Percentiles rank a stretch among this genome's conserved stretches.
Conservation (phyloP, 768 basidiomycete species). For the Cystobasidium onofrii region DNA sequence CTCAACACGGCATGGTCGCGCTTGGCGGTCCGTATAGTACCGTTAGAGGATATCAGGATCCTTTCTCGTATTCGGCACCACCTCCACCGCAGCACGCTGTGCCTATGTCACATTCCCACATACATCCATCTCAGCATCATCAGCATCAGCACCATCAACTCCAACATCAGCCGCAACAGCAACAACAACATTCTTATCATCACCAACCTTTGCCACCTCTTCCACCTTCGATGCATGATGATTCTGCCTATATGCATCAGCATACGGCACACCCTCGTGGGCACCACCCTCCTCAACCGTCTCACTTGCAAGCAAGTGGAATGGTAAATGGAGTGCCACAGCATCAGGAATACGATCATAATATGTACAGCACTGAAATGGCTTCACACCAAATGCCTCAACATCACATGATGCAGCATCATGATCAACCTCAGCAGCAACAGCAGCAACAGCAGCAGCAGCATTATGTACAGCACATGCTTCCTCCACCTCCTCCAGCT, state of each 20-base stretch:
- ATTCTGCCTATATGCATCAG: not conserved
- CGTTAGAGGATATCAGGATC: not conserved
- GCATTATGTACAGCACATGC: not conserved
- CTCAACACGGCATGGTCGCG: not conserved
- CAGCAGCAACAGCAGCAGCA: not conserved
- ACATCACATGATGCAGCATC: not conserved
- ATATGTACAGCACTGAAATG: not conserved
- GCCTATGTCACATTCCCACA: not conserved
- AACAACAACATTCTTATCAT: not conserved
- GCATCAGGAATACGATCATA: not conserved
- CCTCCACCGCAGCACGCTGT: not conserved
- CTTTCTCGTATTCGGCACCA: not conserved
- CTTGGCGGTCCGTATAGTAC: not conserved
- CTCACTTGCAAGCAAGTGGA: not conserved
- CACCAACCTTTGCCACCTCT: conserved; percentile 6
- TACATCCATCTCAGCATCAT: not conserved
- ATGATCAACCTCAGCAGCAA: not conserved
- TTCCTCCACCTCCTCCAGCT: not conserved
- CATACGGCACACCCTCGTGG: not conserved
- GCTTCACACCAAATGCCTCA: not conserved
- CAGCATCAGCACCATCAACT: not conserved
- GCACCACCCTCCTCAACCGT: not conserved
- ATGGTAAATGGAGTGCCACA: not conserved
- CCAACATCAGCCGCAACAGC: not conserved
- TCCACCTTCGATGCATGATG: not conserved